These are phyloP conservation scores for Suhomyces coccinellae DNA, from an alignment of 1,139 yeast genomes.

Conservation along the genomic window DNA sequence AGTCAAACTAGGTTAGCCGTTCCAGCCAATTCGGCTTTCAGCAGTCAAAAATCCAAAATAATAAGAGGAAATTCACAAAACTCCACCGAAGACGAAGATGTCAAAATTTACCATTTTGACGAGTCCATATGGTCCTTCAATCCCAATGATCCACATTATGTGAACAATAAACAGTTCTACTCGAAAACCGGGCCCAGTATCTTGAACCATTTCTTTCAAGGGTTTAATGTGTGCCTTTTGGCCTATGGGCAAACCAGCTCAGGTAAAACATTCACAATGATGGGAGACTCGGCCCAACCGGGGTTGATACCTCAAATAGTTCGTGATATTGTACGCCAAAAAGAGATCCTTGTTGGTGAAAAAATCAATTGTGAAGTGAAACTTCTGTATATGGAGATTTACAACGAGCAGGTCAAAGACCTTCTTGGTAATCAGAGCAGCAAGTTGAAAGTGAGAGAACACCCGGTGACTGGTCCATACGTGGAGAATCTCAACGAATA, in stretches of 20 bases:
- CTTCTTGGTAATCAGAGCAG: constrained; percentile 35
- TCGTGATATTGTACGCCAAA: constrained; percentile 49
- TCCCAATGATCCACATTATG: constrained; percentile 32
- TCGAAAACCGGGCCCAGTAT: constrained; percentile 55
- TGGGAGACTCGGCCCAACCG: constrained; percentile 53
- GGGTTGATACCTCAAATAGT: constrained; percentile 66
- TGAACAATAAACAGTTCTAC: constrained; percentile 53
- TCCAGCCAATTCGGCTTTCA: constrained; percentile 23
- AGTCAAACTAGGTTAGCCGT: constrained; percentile 22
- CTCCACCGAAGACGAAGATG: constrained; percentile 18
- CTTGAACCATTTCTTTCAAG: constrained; percentile 63
- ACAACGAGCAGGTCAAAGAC: constrained; percentile 70
- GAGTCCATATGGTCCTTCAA: constrained; percentile 60
- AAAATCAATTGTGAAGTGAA: constrained; percentile 53
- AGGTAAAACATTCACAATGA: constrained; percentile 76
- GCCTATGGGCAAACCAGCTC: constrained; percentile 80
- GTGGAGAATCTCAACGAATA: constrained; percentile 63
- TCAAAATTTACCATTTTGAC: constrained; percentile 52
- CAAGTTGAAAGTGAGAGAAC: constrained; percentile 55
- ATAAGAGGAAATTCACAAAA: constrained; percentile 6
- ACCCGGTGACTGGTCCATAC: constrained; percentile 64
- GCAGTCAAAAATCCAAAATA: constrained; percentile 6
- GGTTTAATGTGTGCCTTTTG: constrained; percentile 71
- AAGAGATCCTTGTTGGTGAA: constrained; percentile 40
- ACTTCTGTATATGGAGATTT: constrained; percentile 67